phyloP scores from a whole-genome alignment of 768 basidiomycete species.

The Boletus coccyginus region DNA sequence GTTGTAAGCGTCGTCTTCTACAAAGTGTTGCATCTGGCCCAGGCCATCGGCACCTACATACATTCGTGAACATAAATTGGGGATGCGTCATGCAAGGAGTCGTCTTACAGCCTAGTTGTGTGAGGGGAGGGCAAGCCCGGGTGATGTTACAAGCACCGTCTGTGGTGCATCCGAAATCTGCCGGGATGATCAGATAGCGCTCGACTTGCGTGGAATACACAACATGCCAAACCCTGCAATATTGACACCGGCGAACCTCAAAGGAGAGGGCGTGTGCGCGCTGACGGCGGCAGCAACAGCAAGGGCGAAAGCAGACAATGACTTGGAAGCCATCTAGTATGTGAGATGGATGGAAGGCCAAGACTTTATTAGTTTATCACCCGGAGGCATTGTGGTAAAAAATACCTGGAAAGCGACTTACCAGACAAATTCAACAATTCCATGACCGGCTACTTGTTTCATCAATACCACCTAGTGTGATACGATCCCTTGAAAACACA shows the following conservation, averaged over 20 bases:
- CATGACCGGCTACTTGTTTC: too few species aligned
- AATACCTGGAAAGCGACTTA: conserved; percentile 1
- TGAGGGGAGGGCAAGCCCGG: conserved; percentile 44
- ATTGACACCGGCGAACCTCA: conserved; percentile 46
- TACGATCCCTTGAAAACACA: too few species aligned
- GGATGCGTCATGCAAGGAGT: background rate
- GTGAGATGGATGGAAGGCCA: background rate
- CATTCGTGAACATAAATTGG: background rate
- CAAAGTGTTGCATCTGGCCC: conserved; percentile 65
- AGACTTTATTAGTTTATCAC: conserved; percentile 10
- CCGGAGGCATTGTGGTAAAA: conserved; percentile 1
- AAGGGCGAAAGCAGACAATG: conserved; percentile 12
- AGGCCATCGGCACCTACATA: conserved; percentile 10
- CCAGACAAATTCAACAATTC: background rate
- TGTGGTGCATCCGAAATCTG: conserved; percentile 46
- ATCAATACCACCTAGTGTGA: too few species aligned
- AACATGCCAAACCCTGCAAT: conserved; percentile 47
- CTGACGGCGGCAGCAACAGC: conserved; percentile 8
- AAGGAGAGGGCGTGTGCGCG: conserved; percentile 17
- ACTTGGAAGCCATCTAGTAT: conserved; percentile 17
- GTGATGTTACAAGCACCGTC: conserved; percentile 42
- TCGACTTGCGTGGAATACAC: background rate
- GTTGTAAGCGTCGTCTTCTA: conserved; percentile 51
- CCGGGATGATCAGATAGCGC: background rate
- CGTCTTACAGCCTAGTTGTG: conserved; percentile 39